Evolutionary conservation across 169 alveolate genomes (phyloP).

Genomic region (Plasmodium ovale): DNA sequence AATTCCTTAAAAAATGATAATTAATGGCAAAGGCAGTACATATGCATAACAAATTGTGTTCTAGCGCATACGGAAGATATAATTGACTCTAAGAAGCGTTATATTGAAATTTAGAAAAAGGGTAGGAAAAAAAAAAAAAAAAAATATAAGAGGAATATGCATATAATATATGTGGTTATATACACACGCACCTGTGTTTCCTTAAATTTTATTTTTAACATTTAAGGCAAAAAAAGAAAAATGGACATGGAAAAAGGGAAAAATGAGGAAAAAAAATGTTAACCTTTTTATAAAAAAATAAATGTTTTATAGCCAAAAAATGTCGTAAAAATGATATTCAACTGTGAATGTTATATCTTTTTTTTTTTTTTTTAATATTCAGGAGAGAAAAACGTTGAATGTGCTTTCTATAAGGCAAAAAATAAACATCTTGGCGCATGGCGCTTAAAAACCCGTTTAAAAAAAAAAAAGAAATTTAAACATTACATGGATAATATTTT

Average conservation of each 20-base stretch:
- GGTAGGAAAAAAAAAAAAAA: no score
- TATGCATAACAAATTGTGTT: no score
- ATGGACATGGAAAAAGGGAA: background rate
- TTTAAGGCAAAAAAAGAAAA: background rate
- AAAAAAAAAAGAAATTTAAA: slow-evolving; percentile 5
- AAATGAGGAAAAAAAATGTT: background rate
- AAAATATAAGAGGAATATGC: no score
- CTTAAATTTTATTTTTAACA: background rate
- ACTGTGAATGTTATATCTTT: background rate
- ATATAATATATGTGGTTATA: no score
- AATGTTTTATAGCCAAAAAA: background rate
- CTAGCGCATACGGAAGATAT: no score
- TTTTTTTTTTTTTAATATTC: background rate
- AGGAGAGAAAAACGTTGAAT: background rate
- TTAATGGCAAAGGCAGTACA: no score
- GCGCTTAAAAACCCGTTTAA: background rate
- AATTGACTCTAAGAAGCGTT: no score
- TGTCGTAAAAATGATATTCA: slow-evolving; percentile 11
- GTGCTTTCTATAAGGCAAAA: slow-evolving; percentile 5
- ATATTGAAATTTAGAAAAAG: no score
- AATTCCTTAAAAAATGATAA: no score
- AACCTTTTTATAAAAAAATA: background rate
- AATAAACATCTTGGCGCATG: background rate
- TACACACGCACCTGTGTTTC: background rate
- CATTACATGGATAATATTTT: background rate